Conservation (phyloP, 768 basidiomycete genomes). For the Galerina sulciceps region DNA sequence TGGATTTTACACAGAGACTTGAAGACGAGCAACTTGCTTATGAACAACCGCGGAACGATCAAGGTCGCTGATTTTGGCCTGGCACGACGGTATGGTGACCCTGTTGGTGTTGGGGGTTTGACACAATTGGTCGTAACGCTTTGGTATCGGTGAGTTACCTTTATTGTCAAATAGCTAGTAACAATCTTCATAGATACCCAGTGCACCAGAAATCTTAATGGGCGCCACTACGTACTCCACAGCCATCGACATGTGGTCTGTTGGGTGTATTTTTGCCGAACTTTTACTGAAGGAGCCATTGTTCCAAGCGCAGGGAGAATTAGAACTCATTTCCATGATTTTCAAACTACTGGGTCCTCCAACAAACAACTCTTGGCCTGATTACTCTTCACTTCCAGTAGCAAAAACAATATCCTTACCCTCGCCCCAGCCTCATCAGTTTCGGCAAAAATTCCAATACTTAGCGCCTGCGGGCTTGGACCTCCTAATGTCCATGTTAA, state of each 20-base stretch:
- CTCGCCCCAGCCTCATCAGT: slow-evolving; percentile 71
- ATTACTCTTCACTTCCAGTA: slow-evolving; percentile 77
- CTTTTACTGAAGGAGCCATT: slow-evolving; percentile 93
- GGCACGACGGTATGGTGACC: slow-evolving; percentile 94
- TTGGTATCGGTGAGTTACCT: slow-evolving; percentile 86
- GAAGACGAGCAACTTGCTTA: slow-evolving; percentile 96
- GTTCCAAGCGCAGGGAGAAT: slow-evolving; percentile 96
- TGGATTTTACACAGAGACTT: slow-evolving; percentile 98
- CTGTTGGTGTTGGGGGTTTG: slow-evolving; percentile 94
- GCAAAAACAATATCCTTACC: slow-evolving; percentile 80
- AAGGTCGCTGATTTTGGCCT: slow-evolving; percentile 99
- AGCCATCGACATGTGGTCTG: slow-evolving; percentile 97
- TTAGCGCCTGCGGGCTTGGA: slow-evolving; percentile 85
- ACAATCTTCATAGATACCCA: slow-evolving; percentile 34
- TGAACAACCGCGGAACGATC: slow-evolving; percentile 99
- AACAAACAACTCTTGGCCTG: slow-evolving; percentile 85
- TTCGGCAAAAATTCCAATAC: slow-evolving; percentile 87
- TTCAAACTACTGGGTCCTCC: slow-evolving; percentile 96
- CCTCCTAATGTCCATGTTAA: slow-evolving; percentile 77
- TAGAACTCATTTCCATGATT: slow-evolving; percentile 92
- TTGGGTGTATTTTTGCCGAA: slow-evolving; percentile 98
- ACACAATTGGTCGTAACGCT: slow-evolving; percentile 98
- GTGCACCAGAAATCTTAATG: slow-evolving; percentile 93
- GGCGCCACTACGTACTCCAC: slow-evolving; percentile 95
- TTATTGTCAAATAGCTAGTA: slow-evolving; percentile 7